phyloP scores from a whole-genome alignment of 495 filamentous ascomycete genomes.

The Penicillium lagena region DNA sequence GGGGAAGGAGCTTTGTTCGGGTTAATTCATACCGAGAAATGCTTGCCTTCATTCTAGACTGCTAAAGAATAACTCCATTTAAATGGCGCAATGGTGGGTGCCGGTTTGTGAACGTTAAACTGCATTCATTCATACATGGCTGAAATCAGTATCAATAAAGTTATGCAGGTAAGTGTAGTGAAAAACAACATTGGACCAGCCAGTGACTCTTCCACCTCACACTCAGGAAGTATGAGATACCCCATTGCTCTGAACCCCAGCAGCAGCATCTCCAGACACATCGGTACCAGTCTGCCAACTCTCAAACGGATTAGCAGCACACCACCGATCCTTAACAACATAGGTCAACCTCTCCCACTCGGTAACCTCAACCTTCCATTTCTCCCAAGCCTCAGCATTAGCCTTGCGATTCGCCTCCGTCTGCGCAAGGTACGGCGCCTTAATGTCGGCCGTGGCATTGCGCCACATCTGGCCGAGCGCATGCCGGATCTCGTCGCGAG shows the following conservation, averaged over 20 bases:
- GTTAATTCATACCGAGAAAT: no score
- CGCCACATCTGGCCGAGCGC: constrained; percentile 88
- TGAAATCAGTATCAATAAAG: no score
- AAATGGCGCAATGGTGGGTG: no score
- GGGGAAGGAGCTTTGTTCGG: no score
- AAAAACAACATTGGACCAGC: no score
- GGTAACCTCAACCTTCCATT: constrained; percentile 49
- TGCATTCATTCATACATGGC: no score
- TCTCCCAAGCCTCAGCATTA: constrained; percentile 50
- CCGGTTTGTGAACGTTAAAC: no score
- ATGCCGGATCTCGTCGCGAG: constrained; percentile 69
- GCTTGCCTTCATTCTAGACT: no score
- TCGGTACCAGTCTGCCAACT: constrained; percentile 12
- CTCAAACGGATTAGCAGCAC: constrained; percentile 50
- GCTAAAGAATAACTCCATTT: no score
- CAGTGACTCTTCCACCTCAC: no score
- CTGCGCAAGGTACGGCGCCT: constrained; percentile 67
- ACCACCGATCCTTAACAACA: constrained; percentile 56
- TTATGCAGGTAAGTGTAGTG: no score
- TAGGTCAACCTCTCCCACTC: constrained; percentile 66
- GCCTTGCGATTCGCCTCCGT: constrained; percentile 59
- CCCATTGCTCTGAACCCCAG: background rate
- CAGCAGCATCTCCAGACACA: no score
- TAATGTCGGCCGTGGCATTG: constrained; percentile 58
- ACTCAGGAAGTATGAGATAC: background rate